Percentiles rank a stretch among this genome's conserved stretches.
Conservation (phyloP, 192 early-diverging fungal genomes). For the Coemansia furcata region DNA sequence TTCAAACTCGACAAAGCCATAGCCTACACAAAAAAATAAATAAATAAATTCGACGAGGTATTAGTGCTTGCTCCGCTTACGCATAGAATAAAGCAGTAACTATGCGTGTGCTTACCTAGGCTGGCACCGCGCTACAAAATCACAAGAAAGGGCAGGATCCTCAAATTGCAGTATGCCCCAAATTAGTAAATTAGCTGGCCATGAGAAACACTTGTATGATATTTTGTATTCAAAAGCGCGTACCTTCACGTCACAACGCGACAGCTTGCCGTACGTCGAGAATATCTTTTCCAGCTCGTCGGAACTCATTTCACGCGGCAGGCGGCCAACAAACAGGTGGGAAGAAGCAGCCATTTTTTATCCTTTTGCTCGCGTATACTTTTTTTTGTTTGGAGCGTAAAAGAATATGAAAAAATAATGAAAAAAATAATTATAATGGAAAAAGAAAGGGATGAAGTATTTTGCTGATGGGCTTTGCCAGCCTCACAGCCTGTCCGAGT, state of each 20-base stretch:
- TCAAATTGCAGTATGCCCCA: neutral
- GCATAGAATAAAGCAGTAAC: neutral
- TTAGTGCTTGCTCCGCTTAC: neutral
- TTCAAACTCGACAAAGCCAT: constrained; percentile 42
- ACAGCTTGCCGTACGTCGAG: constrained; percentile 34
- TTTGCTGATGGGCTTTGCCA: neutral
- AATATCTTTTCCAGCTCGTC: constrained; percentile 37
- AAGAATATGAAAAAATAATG: neutral
- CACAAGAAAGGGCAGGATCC: neutral
- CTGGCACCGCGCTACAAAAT: constrained; percentile 30
- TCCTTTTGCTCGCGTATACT: neutral
- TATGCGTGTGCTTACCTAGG: constrained; percentile 14
- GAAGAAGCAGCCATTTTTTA: constrained; percentile 6
- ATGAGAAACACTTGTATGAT: neutral
- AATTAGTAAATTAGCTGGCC: neutral
- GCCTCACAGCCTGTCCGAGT: neutral
- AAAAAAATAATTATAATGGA: neutral
- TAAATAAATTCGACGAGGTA: neutral
- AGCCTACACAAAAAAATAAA: constrained; percentile 17
- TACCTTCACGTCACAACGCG: constrained; percentile 50
- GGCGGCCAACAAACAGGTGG: constrained; percentile 47
- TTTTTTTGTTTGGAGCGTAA: neutral
- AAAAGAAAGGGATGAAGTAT: neutral
- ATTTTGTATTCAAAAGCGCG: neutral
- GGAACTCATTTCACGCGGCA: constrained; percentile 26